Conservation (phyloP, 164 flowering plant genomes). For the Warburgia ugandensis region DNA sequence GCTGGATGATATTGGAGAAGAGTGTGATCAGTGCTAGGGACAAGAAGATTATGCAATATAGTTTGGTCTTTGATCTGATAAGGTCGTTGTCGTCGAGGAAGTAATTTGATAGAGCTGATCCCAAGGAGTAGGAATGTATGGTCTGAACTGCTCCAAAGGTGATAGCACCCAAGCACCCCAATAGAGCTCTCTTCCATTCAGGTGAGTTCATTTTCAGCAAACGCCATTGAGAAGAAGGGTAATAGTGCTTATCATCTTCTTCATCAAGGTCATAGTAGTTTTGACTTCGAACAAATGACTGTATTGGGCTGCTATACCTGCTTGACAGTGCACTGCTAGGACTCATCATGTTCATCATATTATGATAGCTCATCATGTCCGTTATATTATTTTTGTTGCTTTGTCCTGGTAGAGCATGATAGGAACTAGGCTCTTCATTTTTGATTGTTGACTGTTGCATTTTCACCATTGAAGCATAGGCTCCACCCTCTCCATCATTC, state of each 20-base stretch:
- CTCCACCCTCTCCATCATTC: conserved; percentile 18
- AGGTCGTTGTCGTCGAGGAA: conserved; percentile 33
- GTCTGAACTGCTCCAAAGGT: conserved; percentile 57
- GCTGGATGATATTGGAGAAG: too few relatives aligned
- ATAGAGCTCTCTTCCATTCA: conserved; percentile 42
- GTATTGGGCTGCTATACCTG: conserved; percentile 8
- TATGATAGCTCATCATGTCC: not conserved
- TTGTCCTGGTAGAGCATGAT: not conserved
- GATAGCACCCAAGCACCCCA: conserved; percentile 57
- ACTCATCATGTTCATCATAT: too few relatives aligned
- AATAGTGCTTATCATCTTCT: not conserved
- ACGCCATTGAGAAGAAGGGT: conserved; percentile 44
- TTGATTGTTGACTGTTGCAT: conserved; percentile 24
- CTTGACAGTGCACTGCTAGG: conserved; percentile 9
- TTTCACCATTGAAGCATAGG: conserved; percentile 33
- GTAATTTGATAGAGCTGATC: conserved; percentile 37
- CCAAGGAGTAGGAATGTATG: conserved; percentile 46
- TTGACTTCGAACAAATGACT: conserved; percentile 1
- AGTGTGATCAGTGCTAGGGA: too few relatives aligned
- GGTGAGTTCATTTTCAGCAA: conserved; percentile 50
- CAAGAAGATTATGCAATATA: conserved; percentile 36
- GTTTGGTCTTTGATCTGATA: too few relatives aligned
- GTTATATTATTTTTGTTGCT: not conserved
- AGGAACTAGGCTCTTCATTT: conserved; percentile 1
- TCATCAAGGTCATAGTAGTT: not conserved